These are phyloP conservation scores for Alternaria sp. DNA, from an alignment of 2,329 filamentous ascomycete species.

Conservation along the genomic window DNA sequence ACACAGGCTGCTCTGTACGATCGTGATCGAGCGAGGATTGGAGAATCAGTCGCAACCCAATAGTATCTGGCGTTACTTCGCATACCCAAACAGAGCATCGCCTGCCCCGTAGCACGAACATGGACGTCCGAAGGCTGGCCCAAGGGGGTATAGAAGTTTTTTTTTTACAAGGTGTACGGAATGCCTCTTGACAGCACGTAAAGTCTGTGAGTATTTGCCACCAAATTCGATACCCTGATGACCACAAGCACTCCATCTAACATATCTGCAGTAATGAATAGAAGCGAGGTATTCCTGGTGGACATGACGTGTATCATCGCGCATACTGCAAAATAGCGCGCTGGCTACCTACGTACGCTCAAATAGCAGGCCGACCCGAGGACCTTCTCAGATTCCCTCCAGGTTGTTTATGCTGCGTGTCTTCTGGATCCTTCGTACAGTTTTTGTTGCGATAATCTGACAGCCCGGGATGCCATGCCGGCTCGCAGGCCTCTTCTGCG, in stretches of 20 bases:
- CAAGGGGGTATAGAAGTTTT: not conserved
- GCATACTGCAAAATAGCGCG: conserved; percentile 1
- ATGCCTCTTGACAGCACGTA: not conserved
- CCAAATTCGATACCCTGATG: not conserved
- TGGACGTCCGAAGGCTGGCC: not conserved
- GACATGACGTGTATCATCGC: not conserved
- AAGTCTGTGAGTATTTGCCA: not conserved
- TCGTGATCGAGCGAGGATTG: not conserved
- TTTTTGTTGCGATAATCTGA: not conserved
- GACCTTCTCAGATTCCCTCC: not conserved
- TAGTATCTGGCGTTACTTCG: not conserved
- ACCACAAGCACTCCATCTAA: not conserved
- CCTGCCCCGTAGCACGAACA: not conserved
- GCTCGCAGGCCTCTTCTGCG: not conserved
- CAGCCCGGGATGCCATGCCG: conserved; percentile 2
- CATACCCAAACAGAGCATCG: not conserved
- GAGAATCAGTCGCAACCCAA: not conserved
- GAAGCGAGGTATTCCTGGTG: not conserved
- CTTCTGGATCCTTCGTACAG: not conserved
- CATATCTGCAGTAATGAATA: not conserved
- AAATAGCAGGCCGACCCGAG: not conserved
- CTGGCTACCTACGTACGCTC: not conserved
- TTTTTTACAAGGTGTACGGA: not conserved
- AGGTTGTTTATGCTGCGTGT: not conserved
- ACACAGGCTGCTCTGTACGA: not conserved